phyloP scores from a whole-genome alignment of 148 eudicot genomes.

The Heliamphora exappendiculata region DNA sequence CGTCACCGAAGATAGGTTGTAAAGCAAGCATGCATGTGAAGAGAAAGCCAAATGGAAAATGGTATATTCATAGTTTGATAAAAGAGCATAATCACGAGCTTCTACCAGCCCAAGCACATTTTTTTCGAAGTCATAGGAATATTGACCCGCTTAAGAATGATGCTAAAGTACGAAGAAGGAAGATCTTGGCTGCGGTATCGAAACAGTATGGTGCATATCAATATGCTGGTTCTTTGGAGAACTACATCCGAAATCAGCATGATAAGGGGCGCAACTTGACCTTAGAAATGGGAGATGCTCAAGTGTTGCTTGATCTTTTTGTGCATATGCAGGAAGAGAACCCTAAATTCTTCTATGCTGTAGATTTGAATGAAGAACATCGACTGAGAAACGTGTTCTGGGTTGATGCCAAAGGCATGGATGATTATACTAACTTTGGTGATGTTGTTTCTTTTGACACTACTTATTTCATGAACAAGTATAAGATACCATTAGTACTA shows the following conservation, averaged over 20 bases:
- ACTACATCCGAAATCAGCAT: slow-evolving; percentile 35
- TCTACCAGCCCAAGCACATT: slow-evolving; percentile 57
- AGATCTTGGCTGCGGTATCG: slow-evolving; percentile 42
- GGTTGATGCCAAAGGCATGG: slow-evolving; percentile 59
- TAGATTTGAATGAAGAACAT: slow-evolving; percentile 64
- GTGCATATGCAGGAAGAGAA: slow-evolving; percentile 65
- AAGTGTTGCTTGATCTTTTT: slow-evolving; percentile 45
- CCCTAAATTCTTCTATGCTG: slow-evolving; percentile 52
- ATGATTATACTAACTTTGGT: slow-evolving; percentile 49
- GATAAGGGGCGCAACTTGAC: slow-evolving; percentile 46
- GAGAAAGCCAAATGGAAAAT: slow-evolving; percentile 52
- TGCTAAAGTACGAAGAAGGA: slow-evolving; percentile 41
- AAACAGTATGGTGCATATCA: slow-evolving; percentile 49
- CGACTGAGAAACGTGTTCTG: slow-evolving; percentile 57
- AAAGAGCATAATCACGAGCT: slow-evolving; percentile 74
- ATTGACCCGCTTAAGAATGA: slow-evolving; percentile 45
- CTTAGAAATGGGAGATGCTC: slow-evolving; percentile 56
- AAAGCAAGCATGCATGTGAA: slow-evolving; percentile 73
- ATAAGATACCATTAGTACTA: slow-evolving; percentile 49
- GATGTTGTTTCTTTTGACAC: slow-evolving; percentile 59
- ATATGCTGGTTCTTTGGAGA: slow-evolving; percentile 37
- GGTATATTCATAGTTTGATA: slow-evolving; percentile 54
- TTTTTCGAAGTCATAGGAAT: slow-evolving; percentile 57
- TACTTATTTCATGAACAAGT: slow-evolving; percentile 42
- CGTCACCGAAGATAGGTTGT: slow-evolving; percentile 75